Percentiles rank a stretch among this genome's conserved stretches.
Evolutionary conservation across 169 alveolate genomes (phyloP).

Genomic region (Plasmodium ovale): DNA sequence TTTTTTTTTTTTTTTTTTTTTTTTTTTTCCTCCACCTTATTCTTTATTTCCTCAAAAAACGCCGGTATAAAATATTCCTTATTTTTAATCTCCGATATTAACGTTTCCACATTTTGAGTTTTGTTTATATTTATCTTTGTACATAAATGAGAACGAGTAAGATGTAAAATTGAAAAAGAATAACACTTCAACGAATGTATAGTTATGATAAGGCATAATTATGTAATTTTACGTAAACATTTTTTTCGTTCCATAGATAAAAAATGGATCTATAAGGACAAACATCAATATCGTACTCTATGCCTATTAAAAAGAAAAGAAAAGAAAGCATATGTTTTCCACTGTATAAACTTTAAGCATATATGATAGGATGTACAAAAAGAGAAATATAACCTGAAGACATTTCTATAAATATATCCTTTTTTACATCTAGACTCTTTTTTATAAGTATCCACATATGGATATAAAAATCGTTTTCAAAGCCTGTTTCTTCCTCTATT

Average conservation of each 20-base stretch:
- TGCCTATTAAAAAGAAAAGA: conserved; percentile 26
- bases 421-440: conserved; percentile 63
- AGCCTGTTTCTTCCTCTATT: conserved; percentile 12
- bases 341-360: neutral
- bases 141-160: neutral
- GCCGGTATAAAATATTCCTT: conserved; percentile 63
- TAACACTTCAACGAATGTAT: too few relatives aligned
- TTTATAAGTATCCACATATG: conserved; percentile 76
- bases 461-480: conserved; percentile 32
- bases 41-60: conserved; percentile 44
- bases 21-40: conserved; percentile 16
- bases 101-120: conserved; percentile 18
- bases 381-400: conserved; percentile 72
- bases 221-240: conserved; percentile 45
- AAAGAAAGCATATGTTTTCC: neutral
- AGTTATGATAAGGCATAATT: too few relatives aligned
- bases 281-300: conserved; percentile 39
- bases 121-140: conserved; percentile 43
- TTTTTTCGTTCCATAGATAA: conserved; percentile 73
- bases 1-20: neutral
- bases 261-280: conserved; percentile 62
- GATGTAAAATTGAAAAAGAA: too few relatives aligned
- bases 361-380: too few relatives aligned
- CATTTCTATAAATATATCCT: conserved; percentile 72
- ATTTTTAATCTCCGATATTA: conserved; percentile 43